Conservation (phyloP, 202 grass and related monocot genomes). For the Bolboschoenoplectus hybrid region DNA sequence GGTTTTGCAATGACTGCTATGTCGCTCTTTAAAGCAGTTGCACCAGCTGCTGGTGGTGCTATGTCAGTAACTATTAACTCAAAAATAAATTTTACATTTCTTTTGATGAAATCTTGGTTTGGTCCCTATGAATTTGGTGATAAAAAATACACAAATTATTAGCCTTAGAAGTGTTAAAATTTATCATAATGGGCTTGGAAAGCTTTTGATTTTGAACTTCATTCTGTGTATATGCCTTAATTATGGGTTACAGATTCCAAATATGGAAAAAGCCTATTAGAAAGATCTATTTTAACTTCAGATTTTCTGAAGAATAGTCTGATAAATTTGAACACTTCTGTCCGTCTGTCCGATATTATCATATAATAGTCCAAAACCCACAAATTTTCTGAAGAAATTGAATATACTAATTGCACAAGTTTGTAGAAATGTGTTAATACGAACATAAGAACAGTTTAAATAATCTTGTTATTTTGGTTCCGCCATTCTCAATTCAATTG, state of each 20-base stretch:
- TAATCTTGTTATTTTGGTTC: slow-evolving; percentile 48
- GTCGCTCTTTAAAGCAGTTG: slow-evolving; percentile 75
- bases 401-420: slow-evolving; percentile 3
- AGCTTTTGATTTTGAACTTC: background rate
- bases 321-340: background rate
- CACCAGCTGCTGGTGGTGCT: slow-evolving; percentile 60
- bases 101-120: background rate
- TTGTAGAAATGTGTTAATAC: background rate
- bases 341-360: background rate
- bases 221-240: background rate
- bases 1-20: slow-evolving; percentile 66
- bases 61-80: slow-evolving; percentile 50
- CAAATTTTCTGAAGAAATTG: slow-evolving; percentile 39
- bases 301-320: background rate
- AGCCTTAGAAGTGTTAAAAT: background rate
- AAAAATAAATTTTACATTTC: background rate
- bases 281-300: background rate
- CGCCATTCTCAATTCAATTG: slow-evolving; percentile 7
- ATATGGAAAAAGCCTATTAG: background rate
- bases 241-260: background rate
- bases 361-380: slow-evolving; percentile 36
- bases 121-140: background rate
- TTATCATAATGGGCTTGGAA: background rate
- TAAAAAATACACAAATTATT: background rate
- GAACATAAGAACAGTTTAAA: background rate